Evolutionary conservation across 2,329 filamentous ascomycete species (phyloP), one percentile per base, ranked within the genome.

Genomic region (Fusarium gaditjirri): DNA sequence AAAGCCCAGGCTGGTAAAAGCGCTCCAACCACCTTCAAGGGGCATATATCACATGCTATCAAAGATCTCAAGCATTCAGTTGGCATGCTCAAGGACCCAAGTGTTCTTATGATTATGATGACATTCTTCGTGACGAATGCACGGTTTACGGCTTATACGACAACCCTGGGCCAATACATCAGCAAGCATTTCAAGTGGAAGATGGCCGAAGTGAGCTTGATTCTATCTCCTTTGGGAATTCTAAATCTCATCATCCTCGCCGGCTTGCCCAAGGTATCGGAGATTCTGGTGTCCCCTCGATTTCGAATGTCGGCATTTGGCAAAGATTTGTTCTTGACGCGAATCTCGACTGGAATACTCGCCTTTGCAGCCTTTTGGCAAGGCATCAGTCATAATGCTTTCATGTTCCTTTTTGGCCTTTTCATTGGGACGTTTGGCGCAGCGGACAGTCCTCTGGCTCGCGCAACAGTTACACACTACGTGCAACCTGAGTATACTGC

Each of bases 181-280:
- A 84, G 82, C 79, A 84, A 83, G 61, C 76, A 84, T 62, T 85
- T 85, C 49, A 79, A 79, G 53, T 85, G 83, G 83, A 80, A 75
- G 25, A 78, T 86, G 33, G 83, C 81, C 23, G 78, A 84, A 60
- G 81, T 80, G 1, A 83, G 81, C 61, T 78, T 84, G 60, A 76
- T 85, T 35, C 76, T 85, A 12, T 83, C 83, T 3, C 81, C 83
- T 0, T 65, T 83, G 7, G 83, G 83, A 25, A 52, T 85, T 7
- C 77, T 84, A 35, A 80, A 81, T 46, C 76, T 85, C 38, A 56
- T 78, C 39, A 71, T 84, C 36, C 79, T 86, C 23, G 78, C 72
- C 8, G 67, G 74, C 3, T 70, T 85, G 16, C 83, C 84, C 4
- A 77, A 75, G 42, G 38, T 84, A 6, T 81, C 81, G 1, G 69